Evolutionary conservation across 768 basidiomycete species (phyloP).

Genomic region (Lentinus brumalis): DNA sequence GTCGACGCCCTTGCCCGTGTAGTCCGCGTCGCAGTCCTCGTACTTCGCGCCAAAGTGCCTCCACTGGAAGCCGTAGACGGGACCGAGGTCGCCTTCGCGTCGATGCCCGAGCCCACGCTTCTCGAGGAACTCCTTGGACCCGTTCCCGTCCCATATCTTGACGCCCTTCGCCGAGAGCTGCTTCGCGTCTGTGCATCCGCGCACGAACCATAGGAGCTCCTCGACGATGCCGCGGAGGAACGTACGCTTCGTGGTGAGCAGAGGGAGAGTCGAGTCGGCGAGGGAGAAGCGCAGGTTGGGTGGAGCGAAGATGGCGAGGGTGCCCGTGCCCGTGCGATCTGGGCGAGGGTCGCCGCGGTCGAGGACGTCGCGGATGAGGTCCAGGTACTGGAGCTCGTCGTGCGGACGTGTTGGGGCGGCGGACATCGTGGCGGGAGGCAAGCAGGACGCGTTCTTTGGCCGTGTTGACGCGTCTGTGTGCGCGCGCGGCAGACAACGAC

Average conservation of each 20-base stretch:
- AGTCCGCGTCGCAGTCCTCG: conserved; percentile 70
- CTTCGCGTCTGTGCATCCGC: conserved; percentile 80
- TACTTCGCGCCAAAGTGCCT: conserved; percentile 91
- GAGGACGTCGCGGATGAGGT: conserved; percentile 77
- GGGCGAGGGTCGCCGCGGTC: conserved; percentile 74
- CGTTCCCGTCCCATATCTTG: conserved; percentile 98
- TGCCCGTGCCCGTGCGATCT: conserved; percentile 95
- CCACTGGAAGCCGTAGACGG: conserved; percentile 98
- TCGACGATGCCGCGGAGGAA: conserved; percentile 90
- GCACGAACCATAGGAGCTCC: conserved; percentile 94
- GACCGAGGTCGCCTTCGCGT: conserved; percentile 90
- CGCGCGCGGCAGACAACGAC: no score
- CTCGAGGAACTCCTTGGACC: conserved; percentile 84
- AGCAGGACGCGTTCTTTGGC: conserved; percentile 4
- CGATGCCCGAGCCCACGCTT: conserved; percentile 81
- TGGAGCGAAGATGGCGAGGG: conserved; percentile 89
- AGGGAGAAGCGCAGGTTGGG: conserved; percentile 89
- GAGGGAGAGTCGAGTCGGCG: conserved; percentile 69
- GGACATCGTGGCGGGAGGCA: neutral
- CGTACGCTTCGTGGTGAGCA: conserved; percentile 94
- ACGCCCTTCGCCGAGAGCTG: conserved; percentile 79
- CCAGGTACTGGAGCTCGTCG: conserved; percentile 90
- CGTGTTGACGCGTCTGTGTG: neutral
- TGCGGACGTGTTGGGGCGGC: conserved; percentile 37
- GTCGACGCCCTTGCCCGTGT: conserved; percentile 86